A percentile compares a stretch with the other conserved stretches of the same genome.
These are phyloP conservation scores for Mycena chlorophos DNA, from an alignment of 768 basidiomycete species.

Conservation along the genomic window DNA sequence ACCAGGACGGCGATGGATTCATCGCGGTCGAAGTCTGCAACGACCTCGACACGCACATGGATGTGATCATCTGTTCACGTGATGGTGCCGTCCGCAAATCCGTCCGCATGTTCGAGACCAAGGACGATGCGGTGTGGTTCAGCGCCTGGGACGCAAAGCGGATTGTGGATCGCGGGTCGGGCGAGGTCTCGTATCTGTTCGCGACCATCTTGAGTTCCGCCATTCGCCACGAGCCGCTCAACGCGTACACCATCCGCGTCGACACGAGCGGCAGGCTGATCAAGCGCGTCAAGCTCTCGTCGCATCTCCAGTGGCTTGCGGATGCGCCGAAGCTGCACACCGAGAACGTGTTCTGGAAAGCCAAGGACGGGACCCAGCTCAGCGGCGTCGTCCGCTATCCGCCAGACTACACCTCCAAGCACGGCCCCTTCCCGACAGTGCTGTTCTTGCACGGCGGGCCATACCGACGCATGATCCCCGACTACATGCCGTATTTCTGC, in stretches of 20 bases:
- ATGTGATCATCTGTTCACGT: slow-evolving; percentile 28
- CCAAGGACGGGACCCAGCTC: slow-evolving; percentile 30
- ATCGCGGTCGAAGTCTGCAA: slow-evolving; percentile 42
- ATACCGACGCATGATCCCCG: slow-evolving; percentile 28
- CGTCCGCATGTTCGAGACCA: slow-evolving; percentile 32
- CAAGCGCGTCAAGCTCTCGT: slow-evolving; percentile 29
- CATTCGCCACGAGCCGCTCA: slow-evolving; percentile 34
- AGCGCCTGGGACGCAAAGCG: slow-evolving; percentile 37
- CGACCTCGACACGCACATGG: slow-evolving; percentile 42
- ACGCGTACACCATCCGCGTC: slow-evolving; percentile 35
- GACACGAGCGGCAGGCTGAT: slow-evolving; percentile 14
- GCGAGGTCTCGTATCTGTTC: slow-evolving; percentile 27
- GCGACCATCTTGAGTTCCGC: slow-evolving; percentile 36
- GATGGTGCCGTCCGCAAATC: slow-evolving; percentile 12
- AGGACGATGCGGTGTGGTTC: slow-evolving; percentile 38
- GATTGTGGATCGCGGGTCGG: slow-evolving; percentile 21
- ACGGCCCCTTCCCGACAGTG: slow-evolving; percentile 28
- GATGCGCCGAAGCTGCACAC: slow-evolving; percentile 28
- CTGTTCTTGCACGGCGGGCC: slow-evolving; percentile 38
- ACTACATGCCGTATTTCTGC: slow-evolving; percentile 42
- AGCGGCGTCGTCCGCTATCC: slow-evolving; percentile 36
- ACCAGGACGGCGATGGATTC: slow-evolving; percentile 16
- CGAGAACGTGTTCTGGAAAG: slow-evolving; percentile 32
- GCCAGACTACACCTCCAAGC: slow-evolving; percentile 24
- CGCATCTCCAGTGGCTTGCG: slow-evolving; percentile 35